Base-by-base conservation (phyloP, 2,329 filamentous ascomycete species). In the Talaromyces sp. region DNA sequence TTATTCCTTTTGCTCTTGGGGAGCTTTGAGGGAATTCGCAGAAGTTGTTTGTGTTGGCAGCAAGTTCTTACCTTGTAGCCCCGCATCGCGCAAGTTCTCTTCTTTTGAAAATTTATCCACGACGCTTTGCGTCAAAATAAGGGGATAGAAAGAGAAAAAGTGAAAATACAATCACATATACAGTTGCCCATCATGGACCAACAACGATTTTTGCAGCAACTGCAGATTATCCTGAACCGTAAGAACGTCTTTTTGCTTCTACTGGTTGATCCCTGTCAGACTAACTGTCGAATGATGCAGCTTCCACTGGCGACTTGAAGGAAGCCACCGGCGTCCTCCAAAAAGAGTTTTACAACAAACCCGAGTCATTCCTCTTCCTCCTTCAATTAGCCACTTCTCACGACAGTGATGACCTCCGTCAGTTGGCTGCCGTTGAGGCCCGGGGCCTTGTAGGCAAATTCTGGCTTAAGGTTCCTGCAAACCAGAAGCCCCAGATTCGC, bases 391-490 rank as follows among this genome's bases (percentile, higher is more conserved):
- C 95, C 66, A 88, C 91, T 67, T 89, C 88, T 59, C 88, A 96
- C 75, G 80, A 86, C 61, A 79, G 81, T 69, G 73, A 82, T 48
- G 84, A 86, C 65, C 81, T 97, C 57, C 88, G 91, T 69, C 94
- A 97, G 80, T 83, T 96, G 64, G 91, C 94, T 55, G 89, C 92
- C 55, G 91, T 97, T 63, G 92, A 97, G 81, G 89, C 89, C 31
- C 82, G 91, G 61, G 88, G 91, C 68, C 82, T 96, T 46, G 88
- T 94, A 39, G 76, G 81, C 65, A 95, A 89, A 80, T 92, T 95
- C 79, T 99, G 94, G 94, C 77, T 84, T 60, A 81, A 83, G 62
- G 82, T 95, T 11, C 77, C 87, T 37, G 82, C 82, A 57, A 83
- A 86, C 63, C 87, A 96, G 79, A 96, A 96, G 78, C 81, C 84